A percentile compares a stretch with the other conserved stretches of the same genome.
Conservation (phyloP, 2,329 filamentous ascomycete species). For the Neonectria hederae region DNA sequence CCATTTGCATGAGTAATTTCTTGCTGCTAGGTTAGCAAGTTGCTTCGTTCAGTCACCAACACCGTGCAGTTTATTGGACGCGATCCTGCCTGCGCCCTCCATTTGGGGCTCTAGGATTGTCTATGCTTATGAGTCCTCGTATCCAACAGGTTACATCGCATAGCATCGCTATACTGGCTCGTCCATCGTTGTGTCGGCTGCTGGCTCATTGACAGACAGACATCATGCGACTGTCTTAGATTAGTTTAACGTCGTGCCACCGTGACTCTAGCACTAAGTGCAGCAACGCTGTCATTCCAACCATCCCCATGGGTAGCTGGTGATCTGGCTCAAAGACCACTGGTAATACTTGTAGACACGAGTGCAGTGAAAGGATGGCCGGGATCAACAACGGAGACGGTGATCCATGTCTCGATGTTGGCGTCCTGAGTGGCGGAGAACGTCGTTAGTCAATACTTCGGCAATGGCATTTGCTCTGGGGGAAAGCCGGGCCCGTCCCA, state of each 20-base stretch:
- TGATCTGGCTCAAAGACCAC: neutral
- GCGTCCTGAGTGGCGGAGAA: constrained; percentile 12
- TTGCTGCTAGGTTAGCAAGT: neutral
- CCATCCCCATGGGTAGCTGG: constrained; percentile 8
- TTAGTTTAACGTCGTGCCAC: constrained; percentile 17
- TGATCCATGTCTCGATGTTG: constrained; percentile 13
- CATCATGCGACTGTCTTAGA: constrained; percentile 15
- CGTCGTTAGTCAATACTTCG: constrained; percentile 16
- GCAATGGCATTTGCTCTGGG: constrained; percentile 22
- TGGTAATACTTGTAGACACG: too few species aligned
- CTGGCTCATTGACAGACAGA: constrained; percentile 2
- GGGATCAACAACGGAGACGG: constrained; percentile 1
- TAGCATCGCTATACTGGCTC: constrained; percentile 7
- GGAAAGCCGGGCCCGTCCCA: constrained; percentile 14
- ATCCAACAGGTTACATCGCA: constrained; percentile 19
- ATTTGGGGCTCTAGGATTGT: neutral
- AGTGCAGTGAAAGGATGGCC: neutral
- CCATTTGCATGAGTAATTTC: constrained; percentile 6
- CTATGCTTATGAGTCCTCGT: constrained; percentile 10
- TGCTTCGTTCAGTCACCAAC: constrained; percentile 5
- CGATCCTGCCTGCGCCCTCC: constrained; percentile 1
- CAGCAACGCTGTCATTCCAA: constrained; percentile 23
- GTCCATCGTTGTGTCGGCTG: constrained; percentile 7
- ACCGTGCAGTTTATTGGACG: neutral
- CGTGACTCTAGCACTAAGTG: constrained; percentile 17